phyloP scores from a whole-genome alignment of 2,329 filamentous ascomycete genomes.

The Fusarium luffae region DNA sequence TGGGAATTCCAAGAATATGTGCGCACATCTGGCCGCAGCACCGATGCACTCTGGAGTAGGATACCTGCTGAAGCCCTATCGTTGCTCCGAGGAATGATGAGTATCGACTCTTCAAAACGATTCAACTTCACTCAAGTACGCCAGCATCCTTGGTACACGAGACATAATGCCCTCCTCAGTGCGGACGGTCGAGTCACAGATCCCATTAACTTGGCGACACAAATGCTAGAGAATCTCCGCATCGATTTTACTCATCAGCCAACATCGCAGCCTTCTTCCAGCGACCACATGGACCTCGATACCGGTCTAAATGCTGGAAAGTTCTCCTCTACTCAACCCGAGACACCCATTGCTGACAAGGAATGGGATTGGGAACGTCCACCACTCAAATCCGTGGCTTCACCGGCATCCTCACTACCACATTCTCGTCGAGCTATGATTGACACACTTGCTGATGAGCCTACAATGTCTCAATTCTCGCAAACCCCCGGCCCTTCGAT shows the following conservation, averaged over 20 bases:
- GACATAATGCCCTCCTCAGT: conserved; percentile 80
- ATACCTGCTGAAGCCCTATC: conserved; percentile 81
- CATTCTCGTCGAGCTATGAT: conserved; percentile 57
- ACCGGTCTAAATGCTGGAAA: conserved; percentile 55
- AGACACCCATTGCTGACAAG: conserved; percentile 77
- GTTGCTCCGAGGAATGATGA: conserved; percentile 92
- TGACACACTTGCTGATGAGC: conserved; percentile 83
- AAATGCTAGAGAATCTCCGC: conserved; percentile 90
- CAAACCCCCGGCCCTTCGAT: conserved; percentile 81
- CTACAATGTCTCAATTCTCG: conserved; percentile 87
- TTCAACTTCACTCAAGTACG: conserved; percentile 90
- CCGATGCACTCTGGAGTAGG: conserved; percentile 86
- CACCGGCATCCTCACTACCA: conserved; percentile 52
- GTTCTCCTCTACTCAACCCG: conserved; percentile 87
- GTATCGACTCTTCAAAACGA: conserved; percentile 76
- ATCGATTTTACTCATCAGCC: conserved; percentile 85
- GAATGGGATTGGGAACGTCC: conserved; percentile 91
- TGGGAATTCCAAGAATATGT: conserved; percentile 94
- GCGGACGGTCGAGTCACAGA: conserved; percentile 80
- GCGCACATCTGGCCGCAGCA: conserved; percentile 80
- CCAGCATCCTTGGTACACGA: conserved; percentile 94
- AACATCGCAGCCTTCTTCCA: conserved; percentile 55
- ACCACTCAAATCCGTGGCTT: conserved; percentile 63
- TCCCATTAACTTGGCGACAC: conserved; percentile 86
- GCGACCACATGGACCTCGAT: conserved; percentile 79